Conservation (phyloP, 148 eudicot genomes). For the Chenopodium berlandieri region DNA sequence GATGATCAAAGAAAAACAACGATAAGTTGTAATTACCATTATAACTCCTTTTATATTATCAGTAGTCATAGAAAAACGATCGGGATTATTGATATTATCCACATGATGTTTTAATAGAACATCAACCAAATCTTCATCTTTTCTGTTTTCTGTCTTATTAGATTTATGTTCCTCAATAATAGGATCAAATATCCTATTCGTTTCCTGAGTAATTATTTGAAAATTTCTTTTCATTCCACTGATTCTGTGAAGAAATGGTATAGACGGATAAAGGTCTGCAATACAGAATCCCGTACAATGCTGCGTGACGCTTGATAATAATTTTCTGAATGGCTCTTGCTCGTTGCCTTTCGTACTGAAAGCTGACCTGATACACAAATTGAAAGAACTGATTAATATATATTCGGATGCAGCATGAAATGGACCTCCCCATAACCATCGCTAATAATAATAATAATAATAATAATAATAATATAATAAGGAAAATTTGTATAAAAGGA, state of each 20-base stretch:
- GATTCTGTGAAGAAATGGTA: slow-evolving; percentile 18
- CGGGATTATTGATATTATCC: not conserved
- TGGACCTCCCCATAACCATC: too few relatives aligned
- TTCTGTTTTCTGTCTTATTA: not conserved
- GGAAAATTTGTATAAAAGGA: too few relatives aligned
- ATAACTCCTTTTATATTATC: slow-evolving; percentile 32
- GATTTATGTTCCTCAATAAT: slow-evolving; percentile 22
- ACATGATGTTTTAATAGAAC: slow-evolving; percentile 29
- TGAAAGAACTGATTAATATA: too few relatives aligned
- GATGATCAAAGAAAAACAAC: too few relatives aligned
- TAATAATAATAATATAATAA: too few relatives aligned
- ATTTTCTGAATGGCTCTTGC: slow-evolving; percentile 14
- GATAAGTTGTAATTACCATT: slow-evolving; percentile 7
- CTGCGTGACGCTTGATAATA: slow-evolving; percentile 8
- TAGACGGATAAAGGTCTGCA: slow-evolving; percentile 36
- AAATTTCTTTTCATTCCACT: slow-evolving; percentile 7
- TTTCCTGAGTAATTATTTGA: not conserved
- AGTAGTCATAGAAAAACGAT: slow-evolving; percentile 27
- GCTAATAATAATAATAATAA: too few relatives aligned
- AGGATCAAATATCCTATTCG: slow-evolving; percentile 26
- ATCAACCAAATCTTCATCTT: slow-evolving; percentile 31
- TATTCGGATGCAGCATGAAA: too few relatives aligned
- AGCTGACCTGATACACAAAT: slow-evolving; percentile 11
- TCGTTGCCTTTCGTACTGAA: slow-evolving; percentile 29
- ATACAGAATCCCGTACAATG: slow-evolving; percentile 23